phyloP scores from a whole-genome alignment of 169 alveolate species.

The Plasmodium coatneyi region DNA sequence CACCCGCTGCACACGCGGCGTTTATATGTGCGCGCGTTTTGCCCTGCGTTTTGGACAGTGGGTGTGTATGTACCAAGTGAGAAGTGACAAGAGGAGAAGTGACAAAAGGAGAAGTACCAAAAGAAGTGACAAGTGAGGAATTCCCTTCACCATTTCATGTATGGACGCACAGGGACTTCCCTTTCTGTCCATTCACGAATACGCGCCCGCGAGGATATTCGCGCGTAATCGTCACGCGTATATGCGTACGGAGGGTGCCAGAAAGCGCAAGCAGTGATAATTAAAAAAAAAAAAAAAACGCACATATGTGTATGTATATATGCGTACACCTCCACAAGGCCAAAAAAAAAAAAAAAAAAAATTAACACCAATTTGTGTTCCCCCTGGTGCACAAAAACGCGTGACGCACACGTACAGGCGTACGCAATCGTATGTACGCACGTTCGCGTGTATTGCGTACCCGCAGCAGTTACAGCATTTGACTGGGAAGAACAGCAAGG shows the following conservation, averaged over 20 bases:
- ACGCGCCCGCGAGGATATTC: neutral
- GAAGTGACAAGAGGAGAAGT: neutral
- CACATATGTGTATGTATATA: constrained; percentile 5
- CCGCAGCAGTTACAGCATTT: neutral
- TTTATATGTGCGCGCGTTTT: neutral
- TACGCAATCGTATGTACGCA: neutral
- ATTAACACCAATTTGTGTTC: neutral
- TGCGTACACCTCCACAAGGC: neutral
- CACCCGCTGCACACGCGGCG: neutral
- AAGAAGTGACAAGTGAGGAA: neutral
- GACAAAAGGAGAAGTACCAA: neutral
- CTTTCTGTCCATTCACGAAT: neutral
- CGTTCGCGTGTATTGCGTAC: neutral
- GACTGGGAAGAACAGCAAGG: constrained; percentile 1
- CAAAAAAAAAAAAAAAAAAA: neutral
- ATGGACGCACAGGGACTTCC: neutral
- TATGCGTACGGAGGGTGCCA: neutral
- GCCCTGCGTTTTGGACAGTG: constrained; percentile 12
- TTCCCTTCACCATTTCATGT: neutral
- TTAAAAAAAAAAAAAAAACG: constrained; percentile 30
- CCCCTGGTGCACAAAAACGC: constrained; percentile 52
- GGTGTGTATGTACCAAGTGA: neutral
- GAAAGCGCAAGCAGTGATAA: constrained; percentile 27
- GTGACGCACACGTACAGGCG: neutral
- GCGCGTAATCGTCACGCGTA: neutral